Percentiles rank a stretch among this genome's conserved stretches.
These are phyloP conservation scores for Suhomyces xylopsoci DNA, from an alignment of 805 yeast species.

Conservation along the genomic window DNA sequence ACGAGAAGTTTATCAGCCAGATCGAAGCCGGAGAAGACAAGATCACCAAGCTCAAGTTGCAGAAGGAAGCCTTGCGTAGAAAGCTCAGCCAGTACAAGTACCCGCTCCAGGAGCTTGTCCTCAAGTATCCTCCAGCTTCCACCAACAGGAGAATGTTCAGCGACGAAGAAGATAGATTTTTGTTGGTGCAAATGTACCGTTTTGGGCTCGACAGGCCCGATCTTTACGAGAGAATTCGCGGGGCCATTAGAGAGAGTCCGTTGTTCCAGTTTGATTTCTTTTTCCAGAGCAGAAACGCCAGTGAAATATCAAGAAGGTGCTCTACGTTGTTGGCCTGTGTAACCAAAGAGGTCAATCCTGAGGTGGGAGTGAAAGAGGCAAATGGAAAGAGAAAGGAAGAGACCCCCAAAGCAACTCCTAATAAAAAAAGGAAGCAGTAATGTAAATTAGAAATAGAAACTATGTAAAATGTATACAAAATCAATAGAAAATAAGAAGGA, in stretches of 20 bases:
- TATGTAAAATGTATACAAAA: no score
- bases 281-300: slow-evolving; percentile 71
- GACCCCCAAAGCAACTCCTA: slow-evolving; percentile 6
- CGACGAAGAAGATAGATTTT: slow-evolving; percentile 88
- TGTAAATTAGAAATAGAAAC: not conserved
- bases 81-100: slow-evolving; percentile 67
- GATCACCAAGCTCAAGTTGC: slow-evolving; percentile 58
- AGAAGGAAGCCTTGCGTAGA: slow-evolving; percentile 74
- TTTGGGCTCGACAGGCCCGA: slow-evolving; percentile 79
- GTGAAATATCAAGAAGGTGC: slow-evolving; percentile 80
- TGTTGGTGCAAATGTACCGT: slow-evolving; percentile 73
- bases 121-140: slow-evolving; percentile 71
- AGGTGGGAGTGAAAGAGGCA: not conserved
- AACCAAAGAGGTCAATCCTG: slow-evolving; percentile 52
- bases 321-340: slow-evolving; percentile 72
- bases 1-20: slow-evolving; percentile 74
- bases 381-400: slow-evolving; percentile 7
- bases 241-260: slow-evolving; percentile 68
- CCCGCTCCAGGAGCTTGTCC: slow-evolving; percentile 75
- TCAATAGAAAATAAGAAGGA: no score
- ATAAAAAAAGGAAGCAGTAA: slow-evolving; percentile 2
- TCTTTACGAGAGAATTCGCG: slow-evolving; percentile 73
- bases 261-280: slow-evolving; percentile 86
- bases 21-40: slow-evolving; percentile 90
- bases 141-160: slow-evolving; percentile 63